Conservation (phyloP, 129 eudicot species). For the Flaveria robusta region DNA sequence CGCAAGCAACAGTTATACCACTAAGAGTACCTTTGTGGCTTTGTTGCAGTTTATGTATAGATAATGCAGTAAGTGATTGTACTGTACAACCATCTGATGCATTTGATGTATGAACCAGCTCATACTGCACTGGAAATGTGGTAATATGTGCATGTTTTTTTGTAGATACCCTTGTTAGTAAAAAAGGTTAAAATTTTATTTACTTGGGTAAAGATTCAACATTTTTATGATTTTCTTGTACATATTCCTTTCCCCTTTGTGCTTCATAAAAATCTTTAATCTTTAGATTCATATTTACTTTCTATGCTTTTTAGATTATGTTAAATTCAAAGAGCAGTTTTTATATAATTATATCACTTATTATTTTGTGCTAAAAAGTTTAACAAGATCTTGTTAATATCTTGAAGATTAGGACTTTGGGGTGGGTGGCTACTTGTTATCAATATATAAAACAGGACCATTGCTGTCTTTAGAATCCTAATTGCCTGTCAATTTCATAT, state of each 20-base stretch:
- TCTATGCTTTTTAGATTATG: background rate
- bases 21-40: background rate
- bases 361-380: background rate
- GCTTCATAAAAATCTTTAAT: constrained; percentile 11
- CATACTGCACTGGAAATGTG: background rate
- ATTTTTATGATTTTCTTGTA: background rate
- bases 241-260: background rate
- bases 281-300: background rate
- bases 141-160: constrained; percentile 16
- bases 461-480: too few relatives aligned
- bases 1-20: constrained; percentile 17
- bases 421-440: constrained; percentile 14
- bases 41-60: constrained; percentile 17
- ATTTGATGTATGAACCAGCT: constrained; percentile 1
- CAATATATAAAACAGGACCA: background rate
- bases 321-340: background rate
- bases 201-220: constrained; percentile 1
- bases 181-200: constrained; percentile 2
- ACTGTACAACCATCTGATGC: constrained; percentile 27
- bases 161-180: background rate
- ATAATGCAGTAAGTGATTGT: constrained; percentile 14
- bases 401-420: constrained; percentile 31
- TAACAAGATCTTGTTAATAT: constrained; percentile 23
- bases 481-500: constrained; percentile 19
- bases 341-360: background rate